Base-by-base conservation (phyloP, 2,329 filamentous ascomycete species). In the Penicillium sp. region DNA sequence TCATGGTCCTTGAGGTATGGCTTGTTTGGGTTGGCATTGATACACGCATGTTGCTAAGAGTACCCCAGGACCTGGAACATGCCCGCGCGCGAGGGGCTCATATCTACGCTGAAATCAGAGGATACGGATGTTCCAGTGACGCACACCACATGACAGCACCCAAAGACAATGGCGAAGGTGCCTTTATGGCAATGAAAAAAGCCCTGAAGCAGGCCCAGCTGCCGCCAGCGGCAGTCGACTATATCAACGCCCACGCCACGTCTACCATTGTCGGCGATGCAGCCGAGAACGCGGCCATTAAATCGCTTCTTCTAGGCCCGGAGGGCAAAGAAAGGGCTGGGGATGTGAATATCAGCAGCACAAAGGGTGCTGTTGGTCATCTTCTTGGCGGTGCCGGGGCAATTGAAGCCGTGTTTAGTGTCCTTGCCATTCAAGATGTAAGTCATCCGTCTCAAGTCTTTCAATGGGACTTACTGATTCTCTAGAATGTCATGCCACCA, bases 231-330 rank as follows among this genome's bases (percentile, higher is more conserved):
- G 68, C 80, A 27, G 80, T 98, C 3, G 85, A 89, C 61, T 98
- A 98, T 61, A 77, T 98, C 58, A 98, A 96, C 56, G 92, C 92
- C 1, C 92, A 98, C 59, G 92, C 90, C 1, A 98, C 92, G 1
- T 85, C 85, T 14, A 98, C 90, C 0, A 64, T 73, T 5, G 74
- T 96, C 2, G 92, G 92, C 0, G 92, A 98, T 66, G 75, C 77
- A 14, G 90, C 92, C 1, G 92, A 98, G 66, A 90, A 90, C 34
- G 69, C 72, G 6, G 92, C 92, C 0, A 90, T 96, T 51, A 82
- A 80, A 44, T 68, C 76, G 0, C 65, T 98, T 26, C 80, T 96
- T 67, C 69, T 87, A 7, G 85, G 84, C 0, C 75, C 80, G 14
- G 76, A 84, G 12, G 87, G 86, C 0, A 74, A 80, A 38, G 52